Percentiles rank a stretch among this genome's conserved stretches.
Conservation (phyloP, 1,139 yeast genomes). For the Pichia sp. region DNA sequence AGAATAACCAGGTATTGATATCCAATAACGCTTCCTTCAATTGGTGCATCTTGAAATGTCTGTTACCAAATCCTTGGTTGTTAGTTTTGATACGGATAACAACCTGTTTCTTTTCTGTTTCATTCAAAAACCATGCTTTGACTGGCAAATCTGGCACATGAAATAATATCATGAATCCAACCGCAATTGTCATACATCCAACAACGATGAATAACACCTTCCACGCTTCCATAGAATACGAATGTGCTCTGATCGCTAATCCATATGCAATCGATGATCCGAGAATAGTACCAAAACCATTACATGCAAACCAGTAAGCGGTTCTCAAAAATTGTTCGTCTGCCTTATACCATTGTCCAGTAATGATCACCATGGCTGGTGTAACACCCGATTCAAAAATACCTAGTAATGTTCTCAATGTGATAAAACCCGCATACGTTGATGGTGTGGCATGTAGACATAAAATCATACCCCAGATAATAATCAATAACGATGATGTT, state of each 20-base stretch:
- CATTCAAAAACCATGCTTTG: constrained; percentile 37
- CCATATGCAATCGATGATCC: constrained; percentile 50
- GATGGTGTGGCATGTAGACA: constrained; percentile 38
- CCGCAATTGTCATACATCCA: constrained; percentile 41
- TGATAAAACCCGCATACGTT: constrained; percentile 35
- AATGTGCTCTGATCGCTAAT: constrained; percentile 28
- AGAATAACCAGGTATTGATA: constrained; percentile 36
- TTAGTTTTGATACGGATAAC: constrained; percentile 35
- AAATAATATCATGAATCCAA: constrained; percentile 39
- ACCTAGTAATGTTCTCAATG: constrained; percentile 42
- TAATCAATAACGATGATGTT: constrained; percentile 32
- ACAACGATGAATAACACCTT: constrained; percentile 41
- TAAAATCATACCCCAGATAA: constrained; percentile 44
- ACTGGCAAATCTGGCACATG: constrained; percentile 38
- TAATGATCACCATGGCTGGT: constrained; percentile 48
- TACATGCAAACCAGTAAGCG: constrained; percentile 44
- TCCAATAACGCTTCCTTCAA: constrained; percentile 41
- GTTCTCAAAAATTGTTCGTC: constrained; percentile 46
- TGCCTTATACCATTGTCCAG: constrained; percentile 49
- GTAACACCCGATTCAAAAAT: constrained; percentile 43
- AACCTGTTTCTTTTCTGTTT: constrained; percentile 33
- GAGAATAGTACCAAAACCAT: constrained; percentile 43
- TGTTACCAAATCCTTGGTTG: constrained; percentile 43
- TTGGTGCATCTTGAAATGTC: constrained; percentile 37
- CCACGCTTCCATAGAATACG: constrained; percentile 41